Percentiles rank a stretch among this genome's conserved stretches.
Conservation (phyloP, 768 basidiomycete genomes). For the Agrocybe chaxingu region DNA sequence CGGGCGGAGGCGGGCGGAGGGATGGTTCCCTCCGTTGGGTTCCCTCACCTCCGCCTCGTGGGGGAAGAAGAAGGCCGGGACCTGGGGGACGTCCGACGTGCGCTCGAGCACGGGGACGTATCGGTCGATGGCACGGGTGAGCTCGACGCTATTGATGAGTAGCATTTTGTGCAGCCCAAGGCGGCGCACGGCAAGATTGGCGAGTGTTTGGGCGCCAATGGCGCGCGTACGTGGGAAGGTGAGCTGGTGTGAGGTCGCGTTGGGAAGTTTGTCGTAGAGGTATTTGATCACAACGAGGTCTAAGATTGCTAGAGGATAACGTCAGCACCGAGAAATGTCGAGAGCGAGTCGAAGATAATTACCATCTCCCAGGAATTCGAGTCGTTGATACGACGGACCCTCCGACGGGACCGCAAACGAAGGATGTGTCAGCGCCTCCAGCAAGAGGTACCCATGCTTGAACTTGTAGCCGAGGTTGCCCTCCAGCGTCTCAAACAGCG, state of each 20-base stretch:
- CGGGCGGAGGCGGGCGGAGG: too few relatives aligned
- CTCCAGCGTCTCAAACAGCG: slow-evolving; percentile 56
- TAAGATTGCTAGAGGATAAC: slow-evolving; percentile 50
- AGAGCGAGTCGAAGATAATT: slow-evolving; percentile 20
- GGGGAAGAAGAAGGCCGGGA: too few relatives aligned
- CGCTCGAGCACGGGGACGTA: slow-evolving; percentile 59
- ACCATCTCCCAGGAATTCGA: slow-evolving; percentile 93
- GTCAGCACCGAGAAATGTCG: slow-evolving; percentile 7
- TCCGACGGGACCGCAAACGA: slow-evolving; percentile 53
- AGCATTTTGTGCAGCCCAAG: slow-evolving; percentile 69
- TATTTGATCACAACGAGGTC: slow-evolving; percentile 72
- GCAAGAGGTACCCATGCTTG: slow-evolving; percentile 53
- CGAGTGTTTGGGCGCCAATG: slow-evolving; percentile 72
- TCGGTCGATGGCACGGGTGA: slow-evolving; percentile 59
- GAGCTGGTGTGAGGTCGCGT: slow-evolving; percentile 74
- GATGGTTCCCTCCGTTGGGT: too few relatives aligned
- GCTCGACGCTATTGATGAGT: slow-evolving; percentile 64
- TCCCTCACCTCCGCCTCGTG: too few relatives aligned
- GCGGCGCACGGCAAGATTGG: slow-evolving; percentile 61
- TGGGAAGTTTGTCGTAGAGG: slow-evolving; percentile 66
- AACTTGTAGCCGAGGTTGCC: slow-evolving; percentile 70
- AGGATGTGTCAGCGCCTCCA: slow-evolving; percentile 86
- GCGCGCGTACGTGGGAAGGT: slow-evolving; percentile 67
- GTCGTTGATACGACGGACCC: slow-evolving; percentile 70
- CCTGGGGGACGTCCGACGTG: too few relatives aligned